Conservation (phyloP, 495 filamentous ascomycete genomes). For the Xanthoparmelia taractica region DNA sequence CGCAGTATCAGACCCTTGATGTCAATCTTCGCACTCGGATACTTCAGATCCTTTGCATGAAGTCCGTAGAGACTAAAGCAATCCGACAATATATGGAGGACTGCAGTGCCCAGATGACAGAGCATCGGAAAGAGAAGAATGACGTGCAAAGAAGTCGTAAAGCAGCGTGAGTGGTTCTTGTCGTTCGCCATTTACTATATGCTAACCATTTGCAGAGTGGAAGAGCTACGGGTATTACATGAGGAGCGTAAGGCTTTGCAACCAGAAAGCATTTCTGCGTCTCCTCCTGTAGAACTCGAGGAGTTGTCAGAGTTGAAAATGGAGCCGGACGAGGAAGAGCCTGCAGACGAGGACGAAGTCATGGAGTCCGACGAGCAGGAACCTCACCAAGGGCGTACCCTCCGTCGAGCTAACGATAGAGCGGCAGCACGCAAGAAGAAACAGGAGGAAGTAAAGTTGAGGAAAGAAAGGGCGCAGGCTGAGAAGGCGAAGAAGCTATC, state of each 20-base stretch:
- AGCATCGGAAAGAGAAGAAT: conserved; percentile 88
- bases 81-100: conserved; percentile 84
- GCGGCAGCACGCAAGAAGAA: conserved; percentile 69
- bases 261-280: conserved; percentile 61
- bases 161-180: conserved; percentile 55
- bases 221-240: conserved; percentile 74
- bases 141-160: conserved; percentile 80
- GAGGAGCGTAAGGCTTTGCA: conserved; percentile 81
- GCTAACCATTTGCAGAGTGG: conserved; percentile 39
- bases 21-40: conserved; percentile 74
- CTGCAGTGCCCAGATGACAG: conserved; percentile 86
- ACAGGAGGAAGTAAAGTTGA: conserved; percentile 75
- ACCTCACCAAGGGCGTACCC: conserved; percentile 52
- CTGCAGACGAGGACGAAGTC: conserved; percentile 52
- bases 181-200: conserved; percentile 19
- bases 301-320: conserved; percentile 58
- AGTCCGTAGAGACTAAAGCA: conserved; percentile 77
- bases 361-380: conserved; percentile 59
- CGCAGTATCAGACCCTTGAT: conserved; percentile 65
- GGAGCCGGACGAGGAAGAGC: conserved; percentile 49
- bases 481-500: conserved; percentile 75
- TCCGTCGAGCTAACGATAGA: conserved; percentile 70
- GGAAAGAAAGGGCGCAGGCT: conserved; percentile 67
- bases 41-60: conserved; percentile 78
- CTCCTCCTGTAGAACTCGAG: conserved; percentile 54